Evolutionary conservation across 768 basidiomycete genomes (phyloP).

Genomic region (Leccinum obscurum): DNA sequence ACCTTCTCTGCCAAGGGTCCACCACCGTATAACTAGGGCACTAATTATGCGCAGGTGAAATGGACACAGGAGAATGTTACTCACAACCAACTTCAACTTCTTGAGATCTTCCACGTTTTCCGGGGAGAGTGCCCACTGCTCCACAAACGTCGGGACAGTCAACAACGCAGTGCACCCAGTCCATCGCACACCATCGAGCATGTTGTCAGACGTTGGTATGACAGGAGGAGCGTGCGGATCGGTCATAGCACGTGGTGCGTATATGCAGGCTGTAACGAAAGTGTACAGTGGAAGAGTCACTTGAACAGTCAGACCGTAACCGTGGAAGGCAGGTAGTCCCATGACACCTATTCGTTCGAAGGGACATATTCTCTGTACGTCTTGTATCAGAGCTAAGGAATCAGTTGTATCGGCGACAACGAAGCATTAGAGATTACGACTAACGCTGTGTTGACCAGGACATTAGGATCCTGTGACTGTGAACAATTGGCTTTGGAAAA

Average conservation of each 20-base stretch:
- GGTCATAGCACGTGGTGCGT: constrained; percentile 28
- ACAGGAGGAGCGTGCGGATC: constrained; percentile 13
- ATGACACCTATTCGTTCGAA: constrained; percentile 28
- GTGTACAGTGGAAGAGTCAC: constrained; percentile 32
- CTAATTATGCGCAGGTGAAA: background rate
- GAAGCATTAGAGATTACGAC: constrained; percentile 1
- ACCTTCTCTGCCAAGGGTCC: constrained; percentile 15
- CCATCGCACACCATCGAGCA: constrained; percentile 15
- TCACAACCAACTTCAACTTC: constrained; percentile 18
- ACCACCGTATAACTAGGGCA: constrained; percentile 10
- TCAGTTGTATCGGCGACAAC: background rate
- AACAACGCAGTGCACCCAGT: constrained; percentile 13
- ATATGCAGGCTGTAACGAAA: constrained; percentile 30
- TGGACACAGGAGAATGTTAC: background rate
- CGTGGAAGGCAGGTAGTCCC: constrained; percentile 43
- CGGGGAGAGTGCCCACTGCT: constrained; percentile 11
- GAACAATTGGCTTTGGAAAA: constrained; percentile 41
- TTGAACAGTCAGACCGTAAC: constrained; percentile 33
- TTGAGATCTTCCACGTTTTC: constrained; percentile 20
- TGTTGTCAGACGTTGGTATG: constrained; percentile 22
- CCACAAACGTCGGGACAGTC: constrained; percentile 23
- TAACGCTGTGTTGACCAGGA: constrained; percentile 36
- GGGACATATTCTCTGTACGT: background rate
- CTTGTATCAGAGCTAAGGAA: background rate
- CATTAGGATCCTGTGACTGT: constrained; percentile 30